These are phyloP conservation scores for Pseudognaphalium luteoalbum DNA, from an alignment of 129 eudicot species.

Conservation along the genomic window DNA sequence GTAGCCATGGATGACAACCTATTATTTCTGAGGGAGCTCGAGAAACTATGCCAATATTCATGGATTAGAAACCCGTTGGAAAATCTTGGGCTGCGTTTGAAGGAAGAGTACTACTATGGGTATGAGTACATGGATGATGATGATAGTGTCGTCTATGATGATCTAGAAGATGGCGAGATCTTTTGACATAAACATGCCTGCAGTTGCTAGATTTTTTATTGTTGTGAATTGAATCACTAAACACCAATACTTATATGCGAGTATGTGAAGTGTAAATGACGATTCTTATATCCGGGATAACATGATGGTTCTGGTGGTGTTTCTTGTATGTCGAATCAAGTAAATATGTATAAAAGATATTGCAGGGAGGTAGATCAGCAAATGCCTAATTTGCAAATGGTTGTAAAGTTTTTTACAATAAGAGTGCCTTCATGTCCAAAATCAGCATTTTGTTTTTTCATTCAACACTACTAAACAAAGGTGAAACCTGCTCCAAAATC, in stretches of 20 bases:
- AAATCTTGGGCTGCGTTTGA: constrained; percentile 30
- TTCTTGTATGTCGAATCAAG: constrained; percentile 28
- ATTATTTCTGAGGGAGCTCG: constrained; percentile 35
- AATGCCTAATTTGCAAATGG: constrained; percentile 8
- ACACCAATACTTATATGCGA: background rate
- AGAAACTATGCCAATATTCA: constrained; percentile 36
- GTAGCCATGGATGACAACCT: constrained; percentile 34
- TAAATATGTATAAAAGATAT: constrained; percentile 19
- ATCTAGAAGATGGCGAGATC: constrained; percentile 43
- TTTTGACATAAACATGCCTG: constrained; percentile 22
- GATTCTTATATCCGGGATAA: background rate
- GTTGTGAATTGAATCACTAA: background rate
- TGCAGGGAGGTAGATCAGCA: constrained; percentile 5
- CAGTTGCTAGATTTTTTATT: constrained; percentile 12
- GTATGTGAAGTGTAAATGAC: constrained; percentile 28
- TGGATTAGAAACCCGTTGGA: constrained; percentile 36
- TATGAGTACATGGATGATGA: constrained; percentile 36
- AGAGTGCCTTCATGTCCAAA: background rate
- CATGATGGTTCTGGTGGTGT: constrained; percentile 24
- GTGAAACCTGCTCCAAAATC: no score
- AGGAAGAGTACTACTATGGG: constrained; percentile 37
- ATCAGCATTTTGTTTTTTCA: background rate
- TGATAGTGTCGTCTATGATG: constrained; percentile 22
- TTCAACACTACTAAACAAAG: no score
- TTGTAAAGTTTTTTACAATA: background rate